These are phyloP conservation scores for Coemansia sp. DNA, from an alignment of 192 early-diverging fungal species.

Conservation along the genomic window DNA sequence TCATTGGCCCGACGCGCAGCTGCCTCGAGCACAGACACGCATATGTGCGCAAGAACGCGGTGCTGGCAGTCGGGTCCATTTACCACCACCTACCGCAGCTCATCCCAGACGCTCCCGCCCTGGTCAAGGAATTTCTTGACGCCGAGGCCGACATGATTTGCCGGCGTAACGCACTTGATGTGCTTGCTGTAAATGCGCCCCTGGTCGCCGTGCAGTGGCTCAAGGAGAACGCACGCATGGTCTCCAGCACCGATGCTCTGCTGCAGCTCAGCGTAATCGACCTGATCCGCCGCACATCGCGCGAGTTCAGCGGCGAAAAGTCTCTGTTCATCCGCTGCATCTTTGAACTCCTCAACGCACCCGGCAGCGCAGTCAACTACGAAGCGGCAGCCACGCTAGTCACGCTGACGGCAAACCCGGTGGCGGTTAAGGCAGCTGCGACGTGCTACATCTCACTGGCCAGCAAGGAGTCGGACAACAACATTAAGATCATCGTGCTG, in stretches of 20 bases:
- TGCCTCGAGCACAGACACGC: slow-evolving; percentile 95
- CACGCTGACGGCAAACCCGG: slow-evolving; percentile 79
- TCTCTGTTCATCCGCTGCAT: slow-evolving; percentile 91
- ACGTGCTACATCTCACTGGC: slow-evolving; percentile 88
- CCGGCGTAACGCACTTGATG: slow-evolving; percentile 93
- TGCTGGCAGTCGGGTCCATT: slow-evolving; percentile 87
- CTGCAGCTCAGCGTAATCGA: slow-evolving; percentile 94
- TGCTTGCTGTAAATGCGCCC: slow-evolving; percentile 79
- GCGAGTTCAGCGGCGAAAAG: slow-evolving; percentile 79
- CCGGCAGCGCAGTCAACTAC: slow-evolving; percentile 91
- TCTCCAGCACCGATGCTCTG: slow-evolving; percentile 83
- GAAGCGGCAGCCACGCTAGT: slow-evolving; percentile 95
- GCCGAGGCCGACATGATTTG: slow-evolving; percentile 89
- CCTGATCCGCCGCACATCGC: slow-evolving; percentile 89
- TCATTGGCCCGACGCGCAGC: slow-evolving; percentile 81
- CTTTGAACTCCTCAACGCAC: slow-evolving; percentile 78
- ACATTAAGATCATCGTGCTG: slow-evolving; percentile 95
- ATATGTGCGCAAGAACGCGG: slow-evolving; percentile 98
- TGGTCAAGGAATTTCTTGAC: slow-evolving; percentile 70
- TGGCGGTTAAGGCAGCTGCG: slow-evolving; percentile 92
- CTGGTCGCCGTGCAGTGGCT: slow-evolving; percentile 84
- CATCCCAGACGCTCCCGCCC: slow-evolving; percentile 93
- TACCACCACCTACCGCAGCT: slow-evolving; percentile 88
- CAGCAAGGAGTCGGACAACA: slow-evolving; percentile 94
- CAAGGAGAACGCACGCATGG: slow-evolving; percentile 67